Evolutionary conservation across 2,329 filamentous ascomycete genomes (phyloP).

Genomic region (Cladosporium sp.): DNA sequence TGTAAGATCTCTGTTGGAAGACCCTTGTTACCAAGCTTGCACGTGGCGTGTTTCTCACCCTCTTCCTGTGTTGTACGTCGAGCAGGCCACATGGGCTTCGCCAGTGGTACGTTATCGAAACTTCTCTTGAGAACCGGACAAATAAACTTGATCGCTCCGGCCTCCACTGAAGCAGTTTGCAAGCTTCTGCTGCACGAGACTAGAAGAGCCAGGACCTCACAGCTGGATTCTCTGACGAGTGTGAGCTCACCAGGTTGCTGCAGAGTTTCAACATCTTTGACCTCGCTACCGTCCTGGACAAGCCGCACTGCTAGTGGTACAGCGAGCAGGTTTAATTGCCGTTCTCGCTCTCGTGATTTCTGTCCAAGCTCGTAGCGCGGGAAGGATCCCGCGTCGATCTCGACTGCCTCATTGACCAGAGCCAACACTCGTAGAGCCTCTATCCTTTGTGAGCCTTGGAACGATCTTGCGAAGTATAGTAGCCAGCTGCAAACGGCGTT

Average conservation of each 20-base stretch:
- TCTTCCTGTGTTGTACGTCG: slow-evolving; percentile 14
- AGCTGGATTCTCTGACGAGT: slow-evolving; percentile 66
- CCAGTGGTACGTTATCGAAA: slow-evolving; percentile 59
- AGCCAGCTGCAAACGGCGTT: slow-evolving; percentile 52
- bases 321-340: slow-evolving; percentile 47
- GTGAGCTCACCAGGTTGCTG: slow-evolving; percentile 5
- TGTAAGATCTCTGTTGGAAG: slow-evolving; percentile 64
- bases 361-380: slow-evolving; percentile 29
- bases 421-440: slow-evolving; percentile 44
- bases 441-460: slow-evolving; percentile 43
- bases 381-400: slow-evolving; percentile 30
- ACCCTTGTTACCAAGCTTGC: slow-evolving; percentile 61
- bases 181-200: slow-evolving; percentile 76
- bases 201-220: slow-evolving; percentile 73
- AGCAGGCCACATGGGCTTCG: slow-evolving; percentile 57
- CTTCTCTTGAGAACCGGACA: slow-evolving; percentile 65
- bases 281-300: slow-evolving; percentile 41
- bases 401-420: slow-evolving; percentile 36
- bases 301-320: slow-evolving; percentile 52
- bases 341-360: slow-evolving; percentile 41
- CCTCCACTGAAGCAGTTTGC: slow-evolving; percentile 79
- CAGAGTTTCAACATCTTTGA: slow-evolving; percentile 42
- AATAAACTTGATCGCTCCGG: slow-evolving; percentile 61
- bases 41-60: slow-evolving; percentile 27
- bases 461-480: slow-evolving; percentile 45